Base-by-base conservation (phyloP, 805 yeast species). In the Priceomyces melissophilus region DNA sequence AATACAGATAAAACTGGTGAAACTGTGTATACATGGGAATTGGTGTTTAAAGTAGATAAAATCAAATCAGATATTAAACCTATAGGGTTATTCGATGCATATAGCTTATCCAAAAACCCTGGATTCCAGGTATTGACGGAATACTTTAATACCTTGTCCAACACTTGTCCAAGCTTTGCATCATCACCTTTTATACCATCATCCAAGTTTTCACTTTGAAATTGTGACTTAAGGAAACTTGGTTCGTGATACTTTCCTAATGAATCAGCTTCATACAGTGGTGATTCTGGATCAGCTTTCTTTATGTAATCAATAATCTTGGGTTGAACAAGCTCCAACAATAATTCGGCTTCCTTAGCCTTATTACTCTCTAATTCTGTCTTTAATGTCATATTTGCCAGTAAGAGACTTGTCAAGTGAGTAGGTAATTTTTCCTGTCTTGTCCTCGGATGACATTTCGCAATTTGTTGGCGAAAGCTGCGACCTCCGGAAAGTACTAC, bases 41-140 rank as follows among this genome's bases (percentile, higher is more conserved):
- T 87, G 2, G 96, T 87, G 63, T 87, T 87, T 41, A 87, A 65
- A 8, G 82, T 63, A 26, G 87, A 78, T 39, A 87, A 65, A 3
- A 87, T 57, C 38, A 87, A 43, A 57, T 87, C 96, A 2, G 87
- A 72, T 4, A 87, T 72, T 4, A 87, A 78, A 6, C 96, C 96
- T 25, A 86, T 81, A 1, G 95, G 90, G 54, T 86, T 87, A 20
- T 87, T 86, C n/a, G 87, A 78, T 0, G 95, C 95, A 50, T 87
- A 87, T 41, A 87, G 66, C 59, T 87, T 87, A 57, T 87, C 96
- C 65, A 87, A 62, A 54, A 87, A 87, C 1, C 95, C 95, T 0
- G 87, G 83, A 55, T 84, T 84, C 95, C 95, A 87, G 0, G 95
- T 87, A 39, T 82, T 85, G 31, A 84, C 87, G 0, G 91, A 83